phyloP scores from a whole-genome alignment of 441 rosid genomes.

The Rhodomyrtus psidioides region DNA sequence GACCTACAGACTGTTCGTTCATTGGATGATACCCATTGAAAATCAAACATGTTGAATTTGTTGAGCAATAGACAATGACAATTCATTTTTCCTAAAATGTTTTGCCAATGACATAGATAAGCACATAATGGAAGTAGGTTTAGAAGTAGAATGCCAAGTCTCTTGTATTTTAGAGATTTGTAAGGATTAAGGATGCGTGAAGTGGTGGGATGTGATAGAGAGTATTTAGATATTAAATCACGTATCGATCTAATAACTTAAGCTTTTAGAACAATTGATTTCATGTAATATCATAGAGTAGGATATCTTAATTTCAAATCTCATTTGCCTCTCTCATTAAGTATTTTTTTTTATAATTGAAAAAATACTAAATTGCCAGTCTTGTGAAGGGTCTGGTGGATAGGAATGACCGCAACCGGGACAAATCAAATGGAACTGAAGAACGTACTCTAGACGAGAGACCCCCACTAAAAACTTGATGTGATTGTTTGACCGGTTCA shows the following conservation, averaged over 20 bases:
- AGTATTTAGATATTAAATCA: no score
- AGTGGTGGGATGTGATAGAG: not conserved
- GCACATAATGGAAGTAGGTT: not conserved
- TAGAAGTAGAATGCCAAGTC: not conserved
- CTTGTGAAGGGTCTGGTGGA: not conserved
- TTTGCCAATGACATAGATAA: not conserved
- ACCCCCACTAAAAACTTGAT: not conserved
- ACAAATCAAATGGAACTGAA: not conserved
- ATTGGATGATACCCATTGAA: not conserved
- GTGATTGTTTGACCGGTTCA: no score
- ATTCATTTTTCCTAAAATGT: not conserved
- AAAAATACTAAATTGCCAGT: not conserved
- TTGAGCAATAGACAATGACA: not conserved
- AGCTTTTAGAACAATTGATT: no score
- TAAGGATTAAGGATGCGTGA: not conserved
- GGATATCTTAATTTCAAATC: no score
- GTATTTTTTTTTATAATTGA: no score
- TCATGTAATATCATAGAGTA: no score
- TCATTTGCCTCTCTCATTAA: no score
- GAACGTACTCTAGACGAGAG: no score
- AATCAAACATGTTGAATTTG: not conserved
- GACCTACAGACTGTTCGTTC: not conserved
- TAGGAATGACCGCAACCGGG: not conserved
- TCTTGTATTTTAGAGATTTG: not conserved
- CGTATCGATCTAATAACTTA: no score